Evolutionary conservation across 768 basidiomycete genomes (phyloP), one percentile per base, ranked within the genome.

Genomic region (Coprinellus micaceus): DNA sequence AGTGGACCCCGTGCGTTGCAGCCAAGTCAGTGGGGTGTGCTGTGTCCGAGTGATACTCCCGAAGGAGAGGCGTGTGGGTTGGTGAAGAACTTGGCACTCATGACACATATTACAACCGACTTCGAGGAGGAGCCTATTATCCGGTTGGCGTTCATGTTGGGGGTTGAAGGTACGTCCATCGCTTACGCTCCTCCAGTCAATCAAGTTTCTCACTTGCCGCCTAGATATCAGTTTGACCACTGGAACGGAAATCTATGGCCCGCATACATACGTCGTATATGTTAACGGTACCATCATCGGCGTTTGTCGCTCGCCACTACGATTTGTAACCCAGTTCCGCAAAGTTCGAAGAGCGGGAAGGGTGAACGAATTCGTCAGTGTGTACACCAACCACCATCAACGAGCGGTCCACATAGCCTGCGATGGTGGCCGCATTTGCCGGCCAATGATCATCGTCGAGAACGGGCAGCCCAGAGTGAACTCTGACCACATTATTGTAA

Each of bases 31-130:
- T 99, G 97, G 97, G 97, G 97, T 36, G 91, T 99, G 77, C 77
- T 98, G 19, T 99, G 97, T 74, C 93, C 97, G 0, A 94, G 91
- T 67, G 97, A 99, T 71, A 99, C 97, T 0, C 97, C 97, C 0
- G 97, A 99, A 85, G 97, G 97, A 67, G 97, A 99, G 74, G 97
- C 97, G 17, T 99, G 97, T 67, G 97, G 97, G 24, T 75, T 99
- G 57, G 97, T 99, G 45, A 99, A 99, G 77, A 99, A 99, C 72
- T 75, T 99, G 59, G 97, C 97, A 2, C 77, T 99, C 15, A 99
- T 99, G 97, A 98, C 97, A 2, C 96, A 99, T 71, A 98, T 99
- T 69, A 99, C 97, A 9, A 98, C 97, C 40, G 97, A 98, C 69
- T 96, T 94, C 28, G 94, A 96, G 58, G 97, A 99, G 69, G 91